Conservation (phyloP, 257 asterid genomes). For the Ilex asprella region DNA sequence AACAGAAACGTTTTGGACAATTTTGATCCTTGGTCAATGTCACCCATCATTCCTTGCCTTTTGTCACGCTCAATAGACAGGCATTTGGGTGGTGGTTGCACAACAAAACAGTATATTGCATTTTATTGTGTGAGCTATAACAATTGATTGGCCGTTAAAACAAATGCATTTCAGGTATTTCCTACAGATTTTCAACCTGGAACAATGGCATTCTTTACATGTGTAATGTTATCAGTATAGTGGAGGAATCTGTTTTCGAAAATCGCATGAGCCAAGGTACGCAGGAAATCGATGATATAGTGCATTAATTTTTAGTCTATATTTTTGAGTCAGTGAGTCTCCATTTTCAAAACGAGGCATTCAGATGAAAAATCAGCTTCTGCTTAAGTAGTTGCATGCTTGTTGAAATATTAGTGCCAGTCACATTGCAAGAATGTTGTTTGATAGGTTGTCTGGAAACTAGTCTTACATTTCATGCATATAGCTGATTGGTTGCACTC, state of each 20-base stretch:
- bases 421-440: too few relatives aligned
- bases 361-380: too few relatives aligned
- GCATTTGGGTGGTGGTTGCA: constrained; percentile 32
- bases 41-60: constrained; percentile 18
- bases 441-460: too few relatives aligned
- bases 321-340: too few relatives aligned
- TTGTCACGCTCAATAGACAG: constrained; percentile 20
- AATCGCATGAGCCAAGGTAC: constrained; percentile 40
- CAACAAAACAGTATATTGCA: constrained; percentile 8
- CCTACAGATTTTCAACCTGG: constrained; percentile 48
- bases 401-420: too few relatives aligned
- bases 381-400: too few relatives aligned
- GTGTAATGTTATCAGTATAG: constrained; percentile 26
- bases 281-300: neutral
- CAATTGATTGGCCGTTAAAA: constrained; percentile 17
- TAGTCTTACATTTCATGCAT: too few relatives aligned
- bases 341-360: too few relatives aligned
- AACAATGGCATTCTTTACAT: constrained; percentile 36
- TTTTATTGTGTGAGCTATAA: too few relatives aligned
- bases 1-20: too few relatives aligned
- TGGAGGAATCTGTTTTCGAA: constrained; percentile 39
- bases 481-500: too few relatives aligned
- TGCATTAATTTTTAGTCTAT: too few relatives aligned
- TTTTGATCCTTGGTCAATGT: constrained; percentile 10
- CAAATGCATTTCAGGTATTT: constrained; percentile 41